These are phyloP conservation scores for Leishmania braziliensis DNA, from an alignment of 208 protist species.

Conservation along the genomic window DNA sequence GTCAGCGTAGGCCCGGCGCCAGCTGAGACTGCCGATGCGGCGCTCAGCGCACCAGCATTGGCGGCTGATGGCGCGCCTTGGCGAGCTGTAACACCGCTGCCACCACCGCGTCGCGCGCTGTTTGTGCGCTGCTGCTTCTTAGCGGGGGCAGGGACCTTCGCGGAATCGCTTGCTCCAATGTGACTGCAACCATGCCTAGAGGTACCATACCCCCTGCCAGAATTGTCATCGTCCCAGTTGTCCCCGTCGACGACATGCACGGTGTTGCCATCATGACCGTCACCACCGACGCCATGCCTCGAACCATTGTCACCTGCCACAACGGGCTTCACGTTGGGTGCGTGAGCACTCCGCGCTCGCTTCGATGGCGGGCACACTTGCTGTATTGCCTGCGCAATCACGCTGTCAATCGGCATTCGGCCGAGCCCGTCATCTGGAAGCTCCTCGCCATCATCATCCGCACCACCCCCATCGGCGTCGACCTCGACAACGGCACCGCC, in stretches of 20 bases:
- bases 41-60: not conserved
- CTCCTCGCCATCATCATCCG: constrained; percentile 55
- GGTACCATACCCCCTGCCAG: not conserved
- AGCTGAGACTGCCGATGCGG: not conserved
- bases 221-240: constrained; percentile 1
- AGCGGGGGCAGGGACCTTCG: not conserved
- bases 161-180: not conserved
- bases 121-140: constrained; percentile 19
- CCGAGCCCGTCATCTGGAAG: constrained; percentile 64
- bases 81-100: not conserved
- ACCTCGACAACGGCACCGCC: not conserved
- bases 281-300: not conserved
- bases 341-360: constrained; percentile 17
- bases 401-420: constrained; percentile 34
- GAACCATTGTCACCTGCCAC: not conserved
- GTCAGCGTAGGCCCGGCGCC: constrained; percentile 21
- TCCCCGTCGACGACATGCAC: not conserved
- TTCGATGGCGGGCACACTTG: constrained; percentile 6
- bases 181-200: not conserved
- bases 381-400: constrained; percentile 39
- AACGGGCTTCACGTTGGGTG: not conserved
- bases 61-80: not conserved
- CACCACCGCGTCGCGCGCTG: constrained; percentile 8
- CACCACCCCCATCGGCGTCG: constrained; percentile 32
- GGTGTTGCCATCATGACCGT: not conserved